These are phyloP conservation scores for Oryza nivara DNA, from an alignment of 176 grass and related monocot genomes.

Conservation along the genomic window DNA sequence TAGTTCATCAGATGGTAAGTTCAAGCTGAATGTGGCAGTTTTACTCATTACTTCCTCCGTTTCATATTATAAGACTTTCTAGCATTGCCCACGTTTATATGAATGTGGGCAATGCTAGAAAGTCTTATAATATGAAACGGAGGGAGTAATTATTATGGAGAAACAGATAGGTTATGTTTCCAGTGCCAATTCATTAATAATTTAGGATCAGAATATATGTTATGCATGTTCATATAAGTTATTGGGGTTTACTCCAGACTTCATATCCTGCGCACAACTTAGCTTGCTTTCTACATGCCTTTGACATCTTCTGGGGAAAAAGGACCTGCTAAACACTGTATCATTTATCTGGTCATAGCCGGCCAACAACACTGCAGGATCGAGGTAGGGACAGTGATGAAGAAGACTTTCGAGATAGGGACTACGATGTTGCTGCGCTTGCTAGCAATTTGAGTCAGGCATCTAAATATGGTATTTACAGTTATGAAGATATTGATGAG, in stretches of 20 bases:
- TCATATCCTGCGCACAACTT: conserved; percentile 11
- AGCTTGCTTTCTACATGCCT: conserved; percentile 19
- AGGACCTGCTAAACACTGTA: conserved; percentile 19
- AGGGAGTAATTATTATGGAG: neutral
- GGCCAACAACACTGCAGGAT: conserved; percentile 84
- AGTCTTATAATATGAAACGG: no score
- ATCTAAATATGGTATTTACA: conserved; percentile 85
- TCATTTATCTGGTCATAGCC: conserved; percentile 54
- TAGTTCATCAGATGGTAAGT: conserved; percentile 7
- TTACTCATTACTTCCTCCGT: neutral
- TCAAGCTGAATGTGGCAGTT: neutral
- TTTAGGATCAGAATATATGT: neutral
- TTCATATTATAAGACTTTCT: no score
- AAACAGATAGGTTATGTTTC: neutral
- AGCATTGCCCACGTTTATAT: no score
- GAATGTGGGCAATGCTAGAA: no score
- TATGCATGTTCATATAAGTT: conserved; percentile 15
- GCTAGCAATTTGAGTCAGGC: conserved; percentile 95
- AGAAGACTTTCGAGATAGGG: conserved; percentile 92
- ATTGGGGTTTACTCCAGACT: conserved; percentile 7
- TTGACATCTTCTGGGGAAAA: neutral
- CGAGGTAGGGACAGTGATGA: conserved; percentile 96
- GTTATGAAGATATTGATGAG: conserved; percentile 88
- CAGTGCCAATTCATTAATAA: neutral
- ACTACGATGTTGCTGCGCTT: conserved; percentile 95